A percentile compares a stretch with the other conserved stretches of the same genome.
Evolutionary conservation across 169 alveolate species (phyloP).

Genomic region (Miamiensis avidus): DNA sequence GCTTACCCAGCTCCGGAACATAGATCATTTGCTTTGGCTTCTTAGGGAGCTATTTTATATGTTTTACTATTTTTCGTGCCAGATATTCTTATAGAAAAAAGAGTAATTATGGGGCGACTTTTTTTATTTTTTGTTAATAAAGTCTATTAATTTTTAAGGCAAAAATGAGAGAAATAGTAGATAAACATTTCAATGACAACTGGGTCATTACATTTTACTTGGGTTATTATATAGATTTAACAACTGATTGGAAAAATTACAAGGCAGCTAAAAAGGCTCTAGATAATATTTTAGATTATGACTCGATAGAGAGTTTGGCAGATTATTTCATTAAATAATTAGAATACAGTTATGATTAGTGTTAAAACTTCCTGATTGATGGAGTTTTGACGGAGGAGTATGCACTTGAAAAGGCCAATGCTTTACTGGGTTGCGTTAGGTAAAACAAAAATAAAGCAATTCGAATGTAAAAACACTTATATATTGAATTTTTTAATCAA

Average conservation of each 20-base stretch:
- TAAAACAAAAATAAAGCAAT: too few species aligned
- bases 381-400: constrained; percentile 81
- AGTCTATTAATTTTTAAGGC: constrained; percentile 21
- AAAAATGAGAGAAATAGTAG: constrained; percentile 82
- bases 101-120: neutral
- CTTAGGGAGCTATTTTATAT: constrained; percentile 74
- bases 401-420: constrained; percentile 73
- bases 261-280: constrained; percentile 75
- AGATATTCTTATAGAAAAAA: constrained; percentile 58
- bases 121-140: neutral
- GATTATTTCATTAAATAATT: constrained; percentile 35
- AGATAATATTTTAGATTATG: constrained; percentile 56
- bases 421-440: constrained; percentile 70
- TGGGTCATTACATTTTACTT: constrained; percentile 80
- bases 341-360: constrained; percentile 35
- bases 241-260: constrained; percentile 78
- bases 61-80: constrained; percentile 72
- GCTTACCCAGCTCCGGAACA: constrained; percentile 84
- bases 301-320: constrained; percentile 46
- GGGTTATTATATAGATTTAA: constrained; percentile 81
- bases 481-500: too few species aligned
- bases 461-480: too few species aligned
- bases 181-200: constrained; percentile 83
- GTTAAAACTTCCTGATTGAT: constrained; percentile 67
- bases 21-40: constrained; percentile 75